Evolutionary conservation across 805 yeast genomes (phyloP).

Genomic region (Candida patagonica): DNA sequence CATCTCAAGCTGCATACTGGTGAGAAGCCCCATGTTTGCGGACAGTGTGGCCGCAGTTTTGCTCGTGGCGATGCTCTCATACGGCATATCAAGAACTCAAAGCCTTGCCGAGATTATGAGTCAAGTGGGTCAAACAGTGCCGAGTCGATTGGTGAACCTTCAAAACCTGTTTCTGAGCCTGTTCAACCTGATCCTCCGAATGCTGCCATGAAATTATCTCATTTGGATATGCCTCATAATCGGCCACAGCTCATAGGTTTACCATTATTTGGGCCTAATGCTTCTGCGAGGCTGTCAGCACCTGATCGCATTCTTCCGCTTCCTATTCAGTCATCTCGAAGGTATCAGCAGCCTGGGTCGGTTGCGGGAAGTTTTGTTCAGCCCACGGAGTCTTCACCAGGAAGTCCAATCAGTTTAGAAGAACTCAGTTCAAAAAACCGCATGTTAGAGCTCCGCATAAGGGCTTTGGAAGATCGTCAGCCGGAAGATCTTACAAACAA

Average conservation of each 20-base stretch:
- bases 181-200: background rate
- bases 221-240: constrained; percentile 1
- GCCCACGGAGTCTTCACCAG: background rate
- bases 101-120: constrained; percentile 18
- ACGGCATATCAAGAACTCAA: constrained; percentile 48
- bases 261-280: too few species aligned
- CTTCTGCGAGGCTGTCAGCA: too few species aligned
- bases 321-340: background rate
- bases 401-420: background rate
- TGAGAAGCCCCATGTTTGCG: constrained; percentile 57
- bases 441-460: constrained; percentile 23
- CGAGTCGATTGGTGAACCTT: background rate
- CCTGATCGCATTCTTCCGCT: background rate
- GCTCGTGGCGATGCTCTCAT: constrained; percentile 70
- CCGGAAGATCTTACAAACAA: constrained; percentile 17
- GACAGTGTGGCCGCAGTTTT: constrained; percentile 51
- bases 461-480: constrained; percentile 21
- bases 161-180: constrained; percentile 1
- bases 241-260: constrained; percentile 9
- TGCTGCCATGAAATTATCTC: background rate
- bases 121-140: constrained; percentile 18
- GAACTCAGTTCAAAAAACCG: constrained; percentile 5
- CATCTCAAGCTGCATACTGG: constrained; percentile 72
- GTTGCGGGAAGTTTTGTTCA: background rate
- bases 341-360: background rate